phyloP scores from a whole-genome alignment of 2,329 filamentous ascomycete genomes.

The Penicillium sp. region DNA sequence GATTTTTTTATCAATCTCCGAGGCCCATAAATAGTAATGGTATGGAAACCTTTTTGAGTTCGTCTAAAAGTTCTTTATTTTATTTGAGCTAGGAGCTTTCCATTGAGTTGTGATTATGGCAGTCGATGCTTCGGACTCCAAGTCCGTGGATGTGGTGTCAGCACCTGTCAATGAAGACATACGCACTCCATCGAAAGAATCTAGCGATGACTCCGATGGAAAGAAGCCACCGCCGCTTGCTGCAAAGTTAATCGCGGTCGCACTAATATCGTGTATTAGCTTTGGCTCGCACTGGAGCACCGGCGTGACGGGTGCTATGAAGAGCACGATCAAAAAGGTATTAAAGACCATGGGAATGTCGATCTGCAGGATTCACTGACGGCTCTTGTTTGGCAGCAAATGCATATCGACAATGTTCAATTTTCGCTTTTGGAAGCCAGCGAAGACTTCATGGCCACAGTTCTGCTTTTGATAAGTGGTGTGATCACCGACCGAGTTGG shows the following conservation, averaged over 20 bases:
- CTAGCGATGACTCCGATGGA: conserved; percentile 8
- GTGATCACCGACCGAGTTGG: conserved; percentile 59
- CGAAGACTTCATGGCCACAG: conserved; percentile 61
- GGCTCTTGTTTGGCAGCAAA: conserved; percentile 33
- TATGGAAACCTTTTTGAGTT: neutral
- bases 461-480: conserved; percentile 55
- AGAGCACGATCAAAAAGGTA: conserved; percentile 59
- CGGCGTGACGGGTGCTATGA: conserved; percentile 61
- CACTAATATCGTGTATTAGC: conserved; percentile 49
- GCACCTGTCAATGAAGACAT: neutral
- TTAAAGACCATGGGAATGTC: neutral
- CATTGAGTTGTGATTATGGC: neutral
- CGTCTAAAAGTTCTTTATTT: neutral
- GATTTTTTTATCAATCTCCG: conserved; percentile 9
- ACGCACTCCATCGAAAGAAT: neutral
- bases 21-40: neutral
- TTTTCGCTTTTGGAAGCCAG: conserved; percentile 60
- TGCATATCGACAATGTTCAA: conserved; percentile 59
- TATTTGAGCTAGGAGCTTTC: neutral
- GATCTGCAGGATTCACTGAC: neutral
- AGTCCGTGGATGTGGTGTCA: conserved; percentile 8
- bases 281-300: conserved; percentile 61
- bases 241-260: conserved; percentile 46
- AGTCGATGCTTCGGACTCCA: conserved; percentile 2
- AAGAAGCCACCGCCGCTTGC: conserved; percentile 28